phyloP scores from a whole-genome alignment of 1,139 yeast genomes.

The Candida albicans region DNA sequence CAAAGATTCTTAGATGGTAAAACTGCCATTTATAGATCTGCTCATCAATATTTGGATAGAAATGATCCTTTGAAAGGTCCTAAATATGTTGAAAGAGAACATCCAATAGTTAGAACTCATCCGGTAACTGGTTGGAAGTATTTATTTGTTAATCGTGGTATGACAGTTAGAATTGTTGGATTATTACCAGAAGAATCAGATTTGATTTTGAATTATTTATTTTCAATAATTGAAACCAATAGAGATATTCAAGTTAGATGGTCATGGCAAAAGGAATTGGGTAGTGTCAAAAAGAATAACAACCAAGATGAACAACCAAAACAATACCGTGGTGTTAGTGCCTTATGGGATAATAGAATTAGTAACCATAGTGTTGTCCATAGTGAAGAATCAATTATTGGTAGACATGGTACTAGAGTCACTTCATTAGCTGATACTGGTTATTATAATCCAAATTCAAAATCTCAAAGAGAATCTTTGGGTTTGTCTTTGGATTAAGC shows the following conservation, averaged over 20 bases:
- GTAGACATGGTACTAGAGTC: constrained; percentile 61
- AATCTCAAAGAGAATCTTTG: constrained; percentile 55
- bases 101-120: constrained; percentile 41
- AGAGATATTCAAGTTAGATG: constrained; percentile 52
- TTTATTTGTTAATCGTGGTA: constrained; percentile 37
- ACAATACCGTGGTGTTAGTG: constrained; percentile 53
- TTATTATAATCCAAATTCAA: constrained; percentile 49
- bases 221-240: constrained; percentile 32
- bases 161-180: constrained; percentile 40
- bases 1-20: constrained; percentile 39
- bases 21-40: constrained; percentile 36
- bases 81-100: constrained; percentile 37
- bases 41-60: constrained; percentile 35
- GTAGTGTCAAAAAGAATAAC: constrained; percentile 6
- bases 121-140: constrained; percentile 47
- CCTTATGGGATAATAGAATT: constrained; percentile 59
- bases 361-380: constrained; percentile 50
- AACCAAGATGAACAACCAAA: constrained; percentile 31
- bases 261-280: constrained; percentile 37
- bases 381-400: constrained; percentile 52
- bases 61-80: constrained; percentile 36
- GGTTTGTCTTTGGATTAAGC: constrained; percentile 34
- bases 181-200: constrained; percentile 35
- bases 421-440: constrained; percentile 59
- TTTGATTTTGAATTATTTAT: constrained; percentile 35